A percentile compares a stretch with the other conserved stretches of the same genome.
Evolutionary conservation across 768 basidiomycete genomes (phyloP).

Genomic region (Leccinum barrowsii): DNA sequence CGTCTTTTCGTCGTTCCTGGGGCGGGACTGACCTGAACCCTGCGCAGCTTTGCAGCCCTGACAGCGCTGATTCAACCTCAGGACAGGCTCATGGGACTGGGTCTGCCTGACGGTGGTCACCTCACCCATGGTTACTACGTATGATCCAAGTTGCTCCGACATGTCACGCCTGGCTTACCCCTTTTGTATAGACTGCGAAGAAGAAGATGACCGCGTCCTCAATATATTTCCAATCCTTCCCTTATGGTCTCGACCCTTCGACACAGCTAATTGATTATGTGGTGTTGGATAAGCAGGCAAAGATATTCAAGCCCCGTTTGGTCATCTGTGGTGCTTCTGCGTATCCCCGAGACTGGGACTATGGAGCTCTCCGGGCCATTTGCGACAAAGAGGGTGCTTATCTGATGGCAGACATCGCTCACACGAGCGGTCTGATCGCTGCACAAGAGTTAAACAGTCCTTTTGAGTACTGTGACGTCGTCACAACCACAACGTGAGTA

Average conservation of each 20-base stretch:
- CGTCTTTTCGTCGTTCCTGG: neutral
- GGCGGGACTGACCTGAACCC: constrained; percentile 11
- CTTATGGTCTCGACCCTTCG: constrained; percentile 79
- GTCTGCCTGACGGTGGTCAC: constrained; percentile 95
- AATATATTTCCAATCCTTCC: constrained; percentile 99
- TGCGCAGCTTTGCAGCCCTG: constrained; percentile 84
- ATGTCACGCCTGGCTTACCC: neutral
- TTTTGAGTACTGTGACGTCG: constrained; percentile 95
- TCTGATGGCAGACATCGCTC: constrained; percentile 96
- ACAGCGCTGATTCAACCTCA: constrained; percentile 96
- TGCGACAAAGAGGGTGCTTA: constrained; percentile 87
- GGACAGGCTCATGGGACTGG: constrained; percentile 98
- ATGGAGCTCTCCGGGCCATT: constrained; percentile 72
- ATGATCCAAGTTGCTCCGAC: constrained; percentile 25
- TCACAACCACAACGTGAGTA: constrained; percentile 91
- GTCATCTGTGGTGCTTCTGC: constrained; percentile 98
- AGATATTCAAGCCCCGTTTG: constrained; percentile 92
- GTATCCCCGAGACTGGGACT: constrained; percentile 99
- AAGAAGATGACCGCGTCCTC: constrained; percentile 99
- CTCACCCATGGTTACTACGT: constrained; percentile 97
- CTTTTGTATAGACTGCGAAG: constrained; percentile 73
- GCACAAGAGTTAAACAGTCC: constrained; percentile 87
- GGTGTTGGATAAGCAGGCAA: constrained; percentile 76
- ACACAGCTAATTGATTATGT: constrained; percentile 90
- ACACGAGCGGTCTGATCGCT: constrained; percentile 93